Evolutionary conservation across 2,329 filamentous ascomycete genomes (phyloP).

Genomic region (Biscogniauxia mediterranea): DNA sequence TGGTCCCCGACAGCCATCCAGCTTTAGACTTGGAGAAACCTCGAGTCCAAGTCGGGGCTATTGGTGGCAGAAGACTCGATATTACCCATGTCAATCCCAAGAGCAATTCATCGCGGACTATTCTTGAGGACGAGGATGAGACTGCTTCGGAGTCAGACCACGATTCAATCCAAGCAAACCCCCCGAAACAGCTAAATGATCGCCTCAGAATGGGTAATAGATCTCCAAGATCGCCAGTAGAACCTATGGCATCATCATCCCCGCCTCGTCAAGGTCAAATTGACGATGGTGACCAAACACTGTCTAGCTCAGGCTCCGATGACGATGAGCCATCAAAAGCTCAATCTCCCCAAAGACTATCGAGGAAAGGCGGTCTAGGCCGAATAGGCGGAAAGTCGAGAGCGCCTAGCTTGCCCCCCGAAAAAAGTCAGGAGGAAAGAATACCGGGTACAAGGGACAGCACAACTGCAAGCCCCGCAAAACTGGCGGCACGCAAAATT

Average conservation of each 20-base stretch:
- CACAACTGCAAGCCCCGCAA: slow-evolving; percentile 14
- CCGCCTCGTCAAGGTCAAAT: slow-evolving; percentile 15
- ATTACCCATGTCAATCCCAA: slow-evolving; percentile 7
- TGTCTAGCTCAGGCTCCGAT: slow-evolving; percentile 23
- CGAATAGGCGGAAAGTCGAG: slow-evolving; percentile 26
- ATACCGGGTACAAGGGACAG: slow-evolving; percentile 5
- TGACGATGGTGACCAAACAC: slow-evolving; percentile 23
- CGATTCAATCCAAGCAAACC: slow-evolving; percentile 18
- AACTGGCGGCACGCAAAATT: slow-evolving; percentile 18
- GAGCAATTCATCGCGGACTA: slow-evolving; percentile 25
- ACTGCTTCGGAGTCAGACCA: slow-evolving; percentile 32
- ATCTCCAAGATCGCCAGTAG: slow-evolving; percentile 29
- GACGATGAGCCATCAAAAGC: slow-evolving; percentile 5
- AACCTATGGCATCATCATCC: slow-evolving; percentile 22
- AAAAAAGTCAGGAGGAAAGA: background rate
- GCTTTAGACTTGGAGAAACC: slow-evolving; percentile 11
- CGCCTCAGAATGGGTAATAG: slow-evolving; percentile 22
- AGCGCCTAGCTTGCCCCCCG: slow-evolving; percentile 7
- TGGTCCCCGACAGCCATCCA: slow-evolving; percentile 20
- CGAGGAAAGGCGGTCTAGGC: slow-evolving; percentile 20
- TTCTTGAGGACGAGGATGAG: slow-evolving; percentile 25
- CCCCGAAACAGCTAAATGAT: slow-evolving; percentile 7
- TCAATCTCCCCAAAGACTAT: slow-evolving; percentile 6
- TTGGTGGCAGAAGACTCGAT: slow-evolving; percentile 18
- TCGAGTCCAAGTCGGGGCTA: slow-evolving; percentile 19